Conservation (phyloP, 2,329 filamentous ascomycete species). For the Pseudocercospora ulei region DNA sequence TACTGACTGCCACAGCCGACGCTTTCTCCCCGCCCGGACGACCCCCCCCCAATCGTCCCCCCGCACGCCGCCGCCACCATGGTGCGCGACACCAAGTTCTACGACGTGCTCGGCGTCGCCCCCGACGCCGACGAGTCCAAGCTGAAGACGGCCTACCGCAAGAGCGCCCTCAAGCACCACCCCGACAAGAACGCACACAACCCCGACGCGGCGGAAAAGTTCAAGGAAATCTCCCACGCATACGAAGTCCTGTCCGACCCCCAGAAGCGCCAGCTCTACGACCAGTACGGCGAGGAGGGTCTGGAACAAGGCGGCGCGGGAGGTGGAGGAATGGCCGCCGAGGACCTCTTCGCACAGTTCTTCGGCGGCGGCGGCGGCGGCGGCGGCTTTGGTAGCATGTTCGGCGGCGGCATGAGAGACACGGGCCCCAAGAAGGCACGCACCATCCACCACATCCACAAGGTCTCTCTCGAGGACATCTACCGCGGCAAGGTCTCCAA, state of each 20-base stretch:
- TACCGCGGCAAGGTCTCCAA: conserved; percentile 98
- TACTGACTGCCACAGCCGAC: not conserved
- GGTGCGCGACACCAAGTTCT: conserved; percentile 71
- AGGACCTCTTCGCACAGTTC: conserved; percentile 95
- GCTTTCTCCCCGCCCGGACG: conserved; percentile 6
- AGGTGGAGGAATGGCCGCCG: conserved; percentile 74
- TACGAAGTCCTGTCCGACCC: conserved; percentile 91
- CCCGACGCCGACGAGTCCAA: conserved; percentile 73
- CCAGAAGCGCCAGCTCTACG: conserved; percentile 85
- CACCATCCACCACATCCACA: conserved; percentile 96
- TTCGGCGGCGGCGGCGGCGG: conserved; percentile 64
- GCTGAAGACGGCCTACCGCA: conserved; percentile 84
- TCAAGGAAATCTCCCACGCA: conserved; percentile 93
- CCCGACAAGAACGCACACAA: conserved; percentile 96
- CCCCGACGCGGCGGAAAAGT: conserved; percentile 88
- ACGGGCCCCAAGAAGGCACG: conserved; percentile 82
- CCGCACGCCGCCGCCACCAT: conserved; percentile 43
- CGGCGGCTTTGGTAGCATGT: conserved; percentile 63
- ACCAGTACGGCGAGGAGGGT: conserved; percentile 95
- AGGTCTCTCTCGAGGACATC: conserved; percentile 93
- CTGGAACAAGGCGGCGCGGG: conserved; percentile 72
- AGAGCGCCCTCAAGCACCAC: conserved; percentile 71
- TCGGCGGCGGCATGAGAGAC: conserved; percentile 57
- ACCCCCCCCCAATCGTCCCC: conserved; percentile 5
- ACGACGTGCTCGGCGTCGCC: conserved; percentile 68